Evolutionary conservation across 129 eudicot species (phyloP).

Genomic region (Solidago caesia): DNA sequence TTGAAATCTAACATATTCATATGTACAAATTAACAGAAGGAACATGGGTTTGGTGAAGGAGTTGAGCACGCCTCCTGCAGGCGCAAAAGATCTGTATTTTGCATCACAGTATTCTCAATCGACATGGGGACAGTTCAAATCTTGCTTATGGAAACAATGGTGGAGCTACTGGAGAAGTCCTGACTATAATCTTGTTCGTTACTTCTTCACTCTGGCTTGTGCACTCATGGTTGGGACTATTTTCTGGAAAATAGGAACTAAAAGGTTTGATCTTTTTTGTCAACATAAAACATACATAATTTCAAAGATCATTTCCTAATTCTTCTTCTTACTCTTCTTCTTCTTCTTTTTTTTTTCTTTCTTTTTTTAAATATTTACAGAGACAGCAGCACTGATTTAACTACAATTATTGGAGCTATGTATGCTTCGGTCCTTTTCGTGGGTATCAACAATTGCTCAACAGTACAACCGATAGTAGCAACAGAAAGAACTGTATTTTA

Average conservation of each 20-base stretch:
- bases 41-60: conserved; percentile 60
- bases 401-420: conserved; percentile 72
- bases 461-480: conserved; percentile 73
- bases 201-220: conserved; percentile 61
- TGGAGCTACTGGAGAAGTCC: conserved; percentile 94
- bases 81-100: conserved; percentile 62
- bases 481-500: conserved; percentile 86
- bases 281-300: not conserved
- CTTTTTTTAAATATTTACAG: conserved; percentile 30
- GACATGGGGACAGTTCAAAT: conserved; percentile 64
- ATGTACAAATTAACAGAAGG: conserved; percentile 33
- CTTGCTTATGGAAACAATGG: conserved; percentile 80
- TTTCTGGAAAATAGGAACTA: conserved; percentile 73
- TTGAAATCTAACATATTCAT: not conserved
- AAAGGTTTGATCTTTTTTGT: conserved; percentile 37
- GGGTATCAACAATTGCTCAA: conserved; percentile 62
- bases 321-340: too few species aligned
- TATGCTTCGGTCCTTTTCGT: conserved; percentile 57
- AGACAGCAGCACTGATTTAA: conserved; percentile 39
- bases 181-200: conserved; percentile 74
- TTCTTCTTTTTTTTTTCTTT: too few species aligned
- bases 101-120: conserved; percentile 61
- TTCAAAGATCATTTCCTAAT: not conserved
- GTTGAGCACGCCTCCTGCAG: conserved; percentile 60
- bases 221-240: conserved; percentile 78